Evolutionary conservation across 2,329 filamentous ascomycete species (phyloP), one percentile per base, ranked within the genome.

Genomic region (Talaromyces sp.): DNA sequence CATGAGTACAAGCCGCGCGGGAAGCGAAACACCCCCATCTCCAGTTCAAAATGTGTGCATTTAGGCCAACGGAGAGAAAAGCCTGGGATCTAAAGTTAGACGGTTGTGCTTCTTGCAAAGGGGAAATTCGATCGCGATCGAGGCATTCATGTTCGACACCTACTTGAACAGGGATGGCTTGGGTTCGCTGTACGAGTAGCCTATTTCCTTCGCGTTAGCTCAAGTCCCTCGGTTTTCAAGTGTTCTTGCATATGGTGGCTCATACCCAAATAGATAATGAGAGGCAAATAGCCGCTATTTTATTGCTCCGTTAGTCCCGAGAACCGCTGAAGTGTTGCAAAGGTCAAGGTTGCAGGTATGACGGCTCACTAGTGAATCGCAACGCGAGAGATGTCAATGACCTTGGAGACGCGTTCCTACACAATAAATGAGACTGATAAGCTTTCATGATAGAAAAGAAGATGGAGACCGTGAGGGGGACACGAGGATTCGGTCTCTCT

Each of bases 211-310:
- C 20, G 13, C 3, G 42, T 69, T 33, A 68, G 55, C 54, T 19
- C 36, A 55, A 17, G 5, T n/a, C n/a, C n/a, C n/a, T n/a, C n/a
- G n/a, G n/a, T n/a, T n/a, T n/a, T n/a, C n/a, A n/a, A n/a, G 30
- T 36, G 20, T 41, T 24, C 49, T 60, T 49, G 56, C 58, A 10
- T 32, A 17, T n/a, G 11, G 16, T 29, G 35, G 42, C 3, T 32
- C 77, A 68, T 86, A 94, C 90, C 94, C 67, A 99, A 88, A 77
- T 97, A 99, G 75, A 99, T 84, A 73, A 99, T 95, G 75, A 99
- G 77, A 66, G 94, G 94, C 54, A 99, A 85, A 77, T 97, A 99
- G 74, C 94, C 94, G 82, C 91, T 95, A 66, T 27, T 51, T 48
- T 54, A 54, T 49, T 41, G 44, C 51, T 46, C 35, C 14, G 53